Base-by-base conservation (phyloP, 1,139 yeast genomes). In the Suhomyces terraborum region DNA sequence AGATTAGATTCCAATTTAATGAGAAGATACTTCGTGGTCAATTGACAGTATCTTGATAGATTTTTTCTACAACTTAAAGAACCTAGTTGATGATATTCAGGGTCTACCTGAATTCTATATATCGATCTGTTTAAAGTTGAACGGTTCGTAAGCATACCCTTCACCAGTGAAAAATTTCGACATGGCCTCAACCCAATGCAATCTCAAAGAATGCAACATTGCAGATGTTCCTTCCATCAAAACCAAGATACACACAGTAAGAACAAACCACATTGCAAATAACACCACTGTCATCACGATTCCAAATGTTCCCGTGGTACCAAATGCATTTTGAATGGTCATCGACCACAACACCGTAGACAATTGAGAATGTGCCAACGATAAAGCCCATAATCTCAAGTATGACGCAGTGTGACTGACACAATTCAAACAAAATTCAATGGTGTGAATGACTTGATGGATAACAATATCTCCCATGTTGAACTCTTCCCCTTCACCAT, bases 121-220 rank as follows among this genome's bases (percentile, higher is more conserved):
- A 25, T 36, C 43, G 7, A 49, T 44, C 9, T 36, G 38, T 13
- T 42, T 36, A 26, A 46, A 50, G 17, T 26, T 41, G 59, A 88
- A 91, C 23, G 98, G 98, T 48, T 80, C 82, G 61, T 88, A 93
- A 1, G 88, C 81, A 47, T 82, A 77, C 39, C 98, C 98, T 59
- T 93, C 98, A 53, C 98, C 98, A 56, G 86, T 88, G 57, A 93
- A 94, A 63, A 88, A 94, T 68, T 94, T 94, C 37, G 97, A 89
- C 98, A 94, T 94, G 23, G 97, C 91, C 67, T 94, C 99, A 42
- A 94, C 98, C 99, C 99, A 93, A 63, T 93, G 98, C 59, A 93
- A 72, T 66, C 98, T 86, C 56, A 94, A 77, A 19, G 97, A 87
- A 66, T 94, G 99, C 56, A 94, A 77, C 98, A 94, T 94, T 21